Base-by-base conservation (phyloP, 2,329 filamentous ascomycete genomes). In the Aspergillus transmontanensis region DNA sequence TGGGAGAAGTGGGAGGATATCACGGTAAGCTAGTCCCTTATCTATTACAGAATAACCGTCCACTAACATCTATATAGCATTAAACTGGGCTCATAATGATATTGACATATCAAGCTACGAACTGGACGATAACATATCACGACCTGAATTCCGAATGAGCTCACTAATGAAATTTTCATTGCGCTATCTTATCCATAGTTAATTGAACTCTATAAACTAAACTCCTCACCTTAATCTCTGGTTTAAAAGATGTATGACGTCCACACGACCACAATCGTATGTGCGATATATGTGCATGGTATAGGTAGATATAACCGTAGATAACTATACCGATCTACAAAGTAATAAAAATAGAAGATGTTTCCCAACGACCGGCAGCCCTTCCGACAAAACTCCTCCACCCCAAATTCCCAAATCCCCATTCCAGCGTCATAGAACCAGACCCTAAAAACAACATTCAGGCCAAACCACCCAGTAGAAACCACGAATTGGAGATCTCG, bases 1-100 rank as follows among this genome's bases (percentile, higher is more conserved):
- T 97, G 94, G 94, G 93, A 96, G 80, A 93, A 88, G 54, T 79
- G 76, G 76, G 76, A 79, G 58, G 86, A 88, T 68, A 72, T 81
- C 45, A 74, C 76, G 43, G 76, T 78, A 69, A 63, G 75, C 66
- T 12, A 9, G n/a, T n/a, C n/a, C n/a, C n/a, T n/a, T n/a, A n/a
- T n/a, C n/a, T n/a, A n/a, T n/a, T n/a, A n/a, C n/a, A n/a, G n/a
- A n/a, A n/a, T n/a, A n/a, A n/a, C n/a, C n/a, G n/a, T n/a, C 12
- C 28, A 14, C 66, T 68, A 57, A 68, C n/a, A n/a, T 34, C 11
- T 6, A 6, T 21, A 41, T 48, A 73, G 72, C 72, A 73, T 62
- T 72, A 48, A 71, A 43, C 39, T 16, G 21, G 12, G 10, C 16
- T 30, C 21, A 11, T 10, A 48, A 28, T 4, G 26, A 50, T 7